Evolutionary conservation across 208 protist genomes (phyloP).

Genomic region (Tetramitus jugosus): DNA sequence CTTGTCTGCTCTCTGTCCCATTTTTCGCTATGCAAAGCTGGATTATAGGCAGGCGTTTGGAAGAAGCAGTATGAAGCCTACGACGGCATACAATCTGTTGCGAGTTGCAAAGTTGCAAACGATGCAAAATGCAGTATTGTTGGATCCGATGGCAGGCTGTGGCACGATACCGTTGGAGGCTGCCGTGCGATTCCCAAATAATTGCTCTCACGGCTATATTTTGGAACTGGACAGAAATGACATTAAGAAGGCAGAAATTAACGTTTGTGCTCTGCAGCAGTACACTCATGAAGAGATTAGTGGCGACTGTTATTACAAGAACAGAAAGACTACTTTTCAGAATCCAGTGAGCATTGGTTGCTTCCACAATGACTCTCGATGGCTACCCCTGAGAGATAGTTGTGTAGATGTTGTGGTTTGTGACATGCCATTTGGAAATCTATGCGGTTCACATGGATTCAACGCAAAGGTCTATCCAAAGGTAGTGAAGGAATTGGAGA

Average conservation of each 20-base stretch:
- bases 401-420: constrained; percentile 51
- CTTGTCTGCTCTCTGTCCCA: too few species aligned
- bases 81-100: too few species aligned
- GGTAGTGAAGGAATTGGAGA: constrained; percentile 46
- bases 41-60: too few species aligned
- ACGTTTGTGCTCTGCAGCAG: background rate
- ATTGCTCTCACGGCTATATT: too few species aligned
- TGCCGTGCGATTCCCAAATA: too few species aligned
- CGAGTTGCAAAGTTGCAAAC: too few species aligned
- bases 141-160: too few species aligned
- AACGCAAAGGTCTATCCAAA: constrained; percentile 49
- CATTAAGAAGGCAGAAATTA: background rate
- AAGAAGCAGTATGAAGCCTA: too few species aligned
- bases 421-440: constrained; percentile 56
- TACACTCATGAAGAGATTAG: background rate
- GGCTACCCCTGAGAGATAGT: constrained; percentile 37
- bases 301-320: background rate
- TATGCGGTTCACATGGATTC: constrained; percentile 48
- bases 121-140: too few species aligned
- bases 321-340: background rate
- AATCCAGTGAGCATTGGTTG: background rate
- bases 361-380: constrained; percentile 31
- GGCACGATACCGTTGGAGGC: too few species aligned
- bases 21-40: too few species aligned
- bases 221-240: background rate